Percentiles rank a stretch among this genome's conserved stretches.
These are phyloP conservation scores for Phanerodontia chrysosporium DNA, from an alignment of 768 basidiomycete species.

Conservation along the genomic window DNA sequence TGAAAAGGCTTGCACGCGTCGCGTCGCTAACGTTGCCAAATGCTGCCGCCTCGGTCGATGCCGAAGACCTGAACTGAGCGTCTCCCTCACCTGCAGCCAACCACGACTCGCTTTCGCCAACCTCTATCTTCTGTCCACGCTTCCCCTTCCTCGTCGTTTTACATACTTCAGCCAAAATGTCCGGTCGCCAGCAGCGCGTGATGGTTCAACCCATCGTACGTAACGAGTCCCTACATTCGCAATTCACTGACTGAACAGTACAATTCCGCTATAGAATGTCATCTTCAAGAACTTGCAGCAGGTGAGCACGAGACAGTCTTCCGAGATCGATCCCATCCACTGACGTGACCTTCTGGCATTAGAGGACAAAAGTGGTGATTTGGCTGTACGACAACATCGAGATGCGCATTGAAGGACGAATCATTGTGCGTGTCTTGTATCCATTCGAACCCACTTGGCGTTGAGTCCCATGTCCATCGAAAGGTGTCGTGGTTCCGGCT, in stretches of 20 bases:
- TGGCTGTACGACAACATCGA: constrained; percentile 98
- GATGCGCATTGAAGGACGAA: constrained; percentile 93
- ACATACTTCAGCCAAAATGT: constrained; percentile 53
- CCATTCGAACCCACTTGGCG: constrained; percentile 28
- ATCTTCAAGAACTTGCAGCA: constrained; percentile 98
- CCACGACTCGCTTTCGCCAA: constrained; percentile 11
- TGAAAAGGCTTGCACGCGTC: constrained; percentile 22
- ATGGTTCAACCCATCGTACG: constrained; percentile 99
- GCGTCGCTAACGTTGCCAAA: constrained; percentile 15
- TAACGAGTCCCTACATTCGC: constrained; percentile 11
- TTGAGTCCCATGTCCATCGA: constrained; percentile 36
- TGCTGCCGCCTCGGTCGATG: constrained; percentile 7
- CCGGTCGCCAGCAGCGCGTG: constrained; percentile 89
- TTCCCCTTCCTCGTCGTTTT: background rate
- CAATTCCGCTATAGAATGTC: constrained; percentile 87
- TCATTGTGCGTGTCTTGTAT: constrained; percentile 68
- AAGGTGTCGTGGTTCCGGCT: constrained; percentile 26
- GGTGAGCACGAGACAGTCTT: constrained; percentile 33
- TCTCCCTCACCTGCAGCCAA: constrained; percentile 9
- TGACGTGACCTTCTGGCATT: constrained; percentile 7
- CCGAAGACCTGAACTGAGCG: constrained; percentile 8
- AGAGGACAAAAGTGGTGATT: constrained; percentile 83
- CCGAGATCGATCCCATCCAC: constrained; percentile 3
- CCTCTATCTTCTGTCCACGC: background rate
- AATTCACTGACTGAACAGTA: constrained; percentile 11